Conservation (phyloP, 2,329 filamentous ascomycete genomes). For the Sporothrix brasiliensis region DNA sequence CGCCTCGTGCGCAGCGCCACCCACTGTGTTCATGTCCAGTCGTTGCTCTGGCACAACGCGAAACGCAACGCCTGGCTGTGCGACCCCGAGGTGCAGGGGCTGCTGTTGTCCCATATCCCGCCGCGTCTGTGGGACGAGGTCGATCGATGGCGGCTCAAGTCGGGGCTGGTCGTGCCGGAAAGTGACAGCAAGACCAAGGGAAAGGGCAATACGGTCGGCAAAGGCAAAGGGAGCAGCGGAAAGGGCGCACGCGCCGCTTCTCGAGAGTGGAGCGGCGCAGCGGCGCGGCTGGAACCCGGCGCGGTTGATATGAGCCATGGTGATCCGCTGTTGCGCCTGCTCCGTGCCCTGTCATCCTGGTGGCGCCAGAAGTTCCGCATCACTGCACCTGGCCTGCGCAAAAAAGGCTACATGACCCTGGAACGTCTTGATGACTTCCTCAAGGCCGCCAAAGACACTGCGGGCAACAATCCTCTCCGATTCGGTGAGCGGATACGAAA, state of each 20-base stretch:
- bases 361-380: constrained; percentile 86
- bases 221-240: constrained; percentile 43
- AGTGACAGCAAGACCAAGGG: background rate
- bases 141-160: constrained; percentile 71
- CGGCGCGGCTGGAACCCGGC: constrained; percentile 69
- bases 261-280: constrained; percentile 69
- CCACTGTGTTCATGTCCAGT: constrained; percentile 87
- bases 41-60: constrained; percentile 86
- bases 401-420: constrained; percentile 84
- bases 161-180: constrained; percentile 56
- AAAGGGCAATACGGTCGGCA: constrained; percentile 32
- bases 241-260: constrained; percentile 40
- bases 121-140: constrained; percentile 70
- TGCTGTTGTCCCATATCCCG: constrained; percentile 73
- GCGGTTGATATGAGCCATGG: constrained; percentile 77
- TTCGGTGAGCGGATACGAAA: constrained; percentile 78
- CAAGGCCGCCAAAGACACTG: constrained; percentile 61
- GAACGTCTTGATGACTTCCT: constrained; percentile 73
- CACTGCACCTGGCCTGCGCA: constrained; percentile 78
- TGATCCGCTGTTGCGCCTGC: constrained; percentile 75
- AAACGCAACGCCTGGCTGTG: constrained; percentile 83
- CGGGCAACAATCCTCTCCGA: constrained; percentile 45
- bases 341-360: constrained; percentile 77
- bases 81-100: constrained; percentile 73
- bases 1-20: constrained; percentile 74